Conservation (phyloP, 2,329 filamentous ascomycete species). For the Cladorrhinum sp. region DNA sequence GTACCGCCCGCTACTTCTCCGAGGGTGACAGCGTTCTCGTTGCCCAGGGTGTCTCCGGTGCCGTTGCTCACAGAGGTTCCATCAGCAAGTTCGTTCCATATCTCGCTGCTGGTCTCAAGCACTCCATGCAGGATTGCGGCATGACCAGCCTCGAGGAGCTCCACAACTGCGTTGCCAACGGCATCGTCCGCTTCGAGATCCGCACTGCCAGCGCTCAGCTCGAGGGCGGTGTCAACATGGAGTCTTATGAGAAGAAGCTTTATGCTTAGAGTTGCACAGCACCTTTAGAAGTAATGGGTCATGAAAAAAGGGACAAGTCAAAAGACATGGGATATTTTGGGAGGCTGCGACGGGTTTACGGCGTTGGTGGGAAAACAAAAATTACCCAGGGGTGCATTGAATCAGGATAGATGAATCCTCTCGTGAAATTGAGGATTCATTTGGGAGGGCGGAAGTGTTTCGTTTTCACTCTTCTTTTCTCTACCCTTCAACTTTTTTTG, state of each 20-base stretch:
- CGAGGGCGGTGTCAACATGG: constrained; percentile 96
- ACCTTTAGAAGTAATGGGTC: constrained; percentile 6
- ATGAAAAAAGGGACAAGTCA: constrained; percentile 9
- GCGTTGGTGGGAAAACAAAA: constrained; percentile 13
- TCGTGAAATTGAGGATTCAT: constrained; percentile 9
- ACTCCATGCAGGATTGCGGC: constrained; percentile 95
- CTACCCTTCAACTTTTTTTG: not conserved
- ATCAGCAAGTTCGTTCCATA: constrained; percentile 96
- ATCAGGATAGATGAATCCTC: constrained; percentile 2
- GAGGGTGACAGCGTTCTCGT: constrained; percentile 93
- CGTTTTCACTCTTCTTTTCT: not conserved
- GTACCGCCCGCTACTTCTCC: constrained; percentile 96
- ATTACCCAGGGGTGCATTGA: not conserved
- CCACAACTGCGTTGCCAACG: constrained; percentile 69
- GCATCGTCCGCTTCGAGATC: constrained; percentile 86
- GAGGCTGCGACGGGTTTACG: constrained; percentile 13
- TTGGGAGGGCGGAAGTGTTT: not conserved
- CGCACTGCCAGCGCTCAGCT: constrained; percentile 91
- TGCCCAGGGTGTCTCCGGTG: constrained; percentile 91
- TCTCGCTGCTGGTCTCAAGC: constrained; percentile 90
- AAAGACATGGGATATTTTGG: constrained; percentile 13
- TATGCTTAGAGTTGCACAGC: constrained; percentile 62
- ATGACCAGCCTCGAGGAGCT: constrained; percentile 75
- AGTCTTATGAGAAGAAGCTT: constrained; percentile 99
- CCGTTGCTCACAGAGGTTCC: constrained; percentile 78